Percentiles rank a stretch among this genome's conserved stretches.
phyloP scores from a whole-genome alignment of 306 rosid species.

The Comarum palustre region DNA sequence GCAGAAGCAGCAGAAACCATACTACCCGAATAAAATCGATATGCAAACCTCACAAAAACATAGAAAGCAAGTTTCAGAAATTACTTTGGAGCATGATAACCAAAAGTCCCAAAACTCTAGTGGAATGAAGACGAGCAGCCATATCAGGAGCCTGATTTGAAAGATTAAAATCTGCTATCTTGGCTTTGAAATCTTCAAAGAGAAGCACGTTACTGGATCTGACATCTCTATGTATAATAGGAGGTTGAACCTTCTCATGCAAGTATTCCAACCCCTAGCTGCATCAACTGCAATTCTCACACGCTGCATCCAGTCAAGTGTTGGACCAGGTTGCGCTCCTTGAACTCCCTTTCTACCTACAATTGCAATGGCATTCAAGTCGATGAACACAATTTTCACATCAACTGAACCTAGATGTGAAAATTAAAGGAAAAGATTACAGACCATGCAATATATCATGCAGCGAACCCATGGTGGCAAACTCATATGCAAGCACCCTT shows the following conservation, averaged over 20 bases:
- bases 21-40: not conserved
- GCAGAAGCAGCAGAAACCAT: too few species aligned
- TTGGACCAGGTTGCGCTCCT: constrained; percentile 59
- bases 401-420: not conserved
- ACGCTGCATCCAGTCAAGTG: constrained; percentile 56
- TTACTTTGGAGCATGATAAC: constrained; percentile 61
- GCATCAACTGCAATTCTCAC: constrained; percentile 56
- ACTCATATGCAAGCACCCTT: constrained; percentile 90
- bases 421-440: not conserved
- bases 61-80: constrained; percentile 16
- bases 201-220: constrained; percentile 56
- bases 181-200: constrained; percentile 52
- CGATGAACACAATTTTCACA: not conserved
- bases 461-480: constrained; percentile 98
- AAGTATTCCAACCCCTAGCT: constrained; percentile 53
- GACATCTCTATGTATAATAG: constrained; percentile 48
- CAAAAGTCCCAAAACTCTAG: constrained; percentile 59
- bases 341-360: constrained; percentile 58
- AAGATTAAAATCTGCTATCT: constrained; percentile 54
- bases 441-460: constrained; percentile 95
- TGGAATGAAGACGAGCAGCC: constrained; percentile 61
- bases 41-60: not conserved
- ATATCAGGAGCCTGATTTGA: constrained; percentile 59
- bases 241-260: constrained; percentile 53
- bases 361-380: constrained; percentile 7